phyloP scores from a whole-genome alignment of 192 early-diverging fungal species.

The Linnemannia zychae region DNA sequence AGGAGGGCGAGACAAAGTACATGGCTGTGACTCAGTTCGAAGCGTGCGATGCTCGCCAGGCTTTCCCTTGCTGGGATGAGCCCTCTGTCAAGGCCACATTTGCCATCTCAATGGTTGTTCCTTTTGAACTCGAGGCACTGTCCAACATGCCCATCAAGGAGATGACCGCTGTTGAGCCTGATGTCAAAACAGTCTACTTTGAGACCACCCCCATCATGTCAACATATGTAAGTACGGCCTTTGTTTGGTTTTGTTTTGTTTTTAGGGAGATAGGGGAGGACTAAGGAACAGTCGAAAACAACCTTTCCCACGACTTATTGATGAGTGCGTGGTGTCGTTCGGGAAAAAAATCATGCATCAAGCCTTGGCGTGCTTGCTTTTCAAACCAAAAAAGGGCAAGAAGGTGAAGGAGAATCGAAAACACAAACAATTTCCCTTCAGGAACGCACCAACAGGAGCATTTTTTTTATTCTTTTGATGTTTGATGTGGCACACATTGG shows the following conservation, averaged over 20 bases:
- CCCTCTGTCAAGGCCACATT: conserved; percentile 86
- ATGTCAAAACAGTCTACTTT: conserved; percentile 73
- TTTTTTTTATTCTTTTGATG: no score
- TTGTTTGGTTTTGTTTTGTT: not conserved
- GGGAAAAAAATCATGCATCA: conserved; percentile 1
- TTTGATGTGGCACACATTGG: no score
- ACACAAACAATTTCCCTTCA: not conserved
- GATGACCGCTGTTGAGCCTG: conserved; percentile 62
- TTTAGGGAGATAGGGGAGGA: not conserved
- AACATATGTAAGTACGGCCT: conserved; percentile 75
- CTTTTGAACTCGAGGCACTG: conserved; percentile 68
- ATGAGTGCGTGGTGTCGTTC: not conserved
- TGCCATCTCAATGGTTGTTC: conserved; percentile 74
- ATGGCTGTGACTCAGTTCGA: conserved; percentile 89
- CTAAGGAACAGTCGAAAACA: not conserved
- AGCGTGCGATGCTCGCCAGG: conserved; percentile 75
- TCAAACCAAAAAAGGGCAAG: not conserved
- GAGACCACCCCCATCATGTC: conserved; percentile 83
- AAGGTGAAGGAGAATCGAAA: not conserved
- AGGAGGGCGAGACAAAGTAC: conserved; percentile 60
- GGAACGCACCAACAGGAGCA: no score
- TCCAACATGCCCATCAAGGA: conserved; percentile 81
- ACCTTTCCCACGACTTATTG: not conserved
- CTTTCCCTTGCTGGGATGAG: conserved; percentile 87
- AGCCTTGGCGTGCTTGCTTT: not conserved